These are phyloP conservation scores for Balamuthia mandrillaris DNA, from an alignment of 208 protist species.

Conservation along the genomic window DNA sequence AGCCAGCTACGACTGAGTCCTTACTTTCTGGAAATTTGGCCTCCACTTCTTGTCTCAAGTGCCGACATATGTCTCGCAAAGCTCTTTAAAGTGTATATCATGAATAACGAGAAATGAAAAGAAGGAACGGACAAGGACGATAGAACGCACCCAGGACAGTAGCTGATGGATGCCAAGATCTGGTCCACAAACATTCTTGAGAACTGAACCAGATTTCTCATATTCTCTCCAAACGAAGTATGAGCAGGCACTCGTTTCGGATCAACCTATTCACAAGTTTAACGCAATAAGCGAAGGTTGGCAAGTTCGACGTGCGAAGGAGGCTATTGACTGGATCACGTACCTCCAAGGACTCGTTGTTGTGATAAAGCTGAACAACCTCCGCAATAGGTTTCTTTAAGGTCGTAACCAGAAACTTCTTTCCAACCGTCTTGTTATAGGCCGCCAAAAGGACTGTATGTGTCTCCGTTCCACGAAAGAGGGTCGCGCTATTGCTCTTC, in stretches of 20 bases:
- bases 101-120: neutral
- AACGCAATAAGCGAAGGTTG: too few species aligned
- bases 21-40: conserved; percentile 10
- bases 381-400: neutral
- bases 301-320: too few species aligned
- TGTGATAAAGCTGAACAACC: neutral
- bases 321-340: too few species aligned
- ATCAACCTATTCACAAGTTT: too few species aligned
- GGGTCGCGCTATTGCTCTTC: neutral
- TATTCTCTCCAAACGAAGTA: neutral
- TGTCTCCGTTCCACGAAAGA: conserved; percentile 22
- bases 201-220: neutral
- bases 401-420: neutral
- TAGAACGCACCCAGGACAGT: neutral
- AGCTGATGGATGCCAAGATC: neutral
- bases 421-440: conserved; percentile 13
- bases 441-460: neutral
- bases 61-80: neutral
- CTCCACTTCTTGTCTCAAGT: neutral
- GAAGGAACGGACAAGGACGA: neutral
- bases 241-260: neutral
- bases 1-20: conserved; percentile 44
- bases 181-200: neutral
- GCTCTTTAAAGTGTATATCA: neutral
- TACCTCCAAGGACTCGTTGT: conserved; percentile 19